Evolutionary conservation across 306 rosid species (phyloP), one percentile per base, ranked within the genome.

Genomic region (Purshia tridentata): DNA sequence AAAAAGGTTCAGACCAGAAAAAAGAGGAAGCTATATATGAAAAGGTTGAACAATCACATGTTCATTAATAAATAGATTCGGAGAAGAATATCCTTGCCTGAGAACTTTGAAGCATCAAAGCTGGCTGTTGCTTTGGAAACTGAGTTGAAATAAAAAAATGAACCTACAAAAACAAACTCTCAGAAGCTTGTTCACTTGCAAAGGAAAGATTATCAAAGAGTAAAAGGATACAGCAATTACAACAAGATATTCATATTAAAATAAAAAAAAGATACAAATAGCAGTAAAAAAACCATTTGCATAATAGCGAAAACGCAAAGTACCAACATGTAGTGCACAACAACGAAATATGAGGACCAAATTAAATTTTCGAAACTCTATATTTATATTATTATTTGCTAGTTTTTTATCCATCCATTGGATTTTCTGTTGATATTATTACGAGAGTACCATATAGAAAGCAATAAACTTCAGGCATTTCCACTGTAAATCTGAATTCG

Each of bases 81-180:
- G 16, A 67, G 37, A 63, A 50, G 23, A 69, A 40, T 20, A 77
- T 45, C 35, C 69, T 77, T 83, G 88, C 98, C 98, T 95, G 99
- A 58, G 93, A 95, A 84, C 99, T 95, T 72, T 90, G 98, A 89
- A 95, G 97, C 77, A 84, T 75, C 76, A 95, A 64, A 80, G 76
- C 39, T 0, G 99, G 99, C 72, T 79, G 98, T 50, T 87, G 91
- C 91, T 89, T 95, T 48, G 99, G 99, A 86, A 95, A 95, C 86
- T 95, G 99, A 66, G 87, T 76, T 67, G 98, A 76, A 77, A 95
- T 83, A 16, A 44, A 16, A 0, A 88, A 37, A 80, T 95, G 99
- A 60, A 86, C 92, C 99, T 95, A 80, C 60, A 70, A 76, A 59
- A 74, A 51, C 80, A 76, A 67, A 69, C 62, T 6, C 14, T 66